A percentile compares a stretch with the other conserved stretches of the same genome.
These are phyloP conservation scores for Calonectria honghensis DNA, from an alignment of 2,329 filamentous ascomycete genomes.

Conservation along the genomic window DNA sequence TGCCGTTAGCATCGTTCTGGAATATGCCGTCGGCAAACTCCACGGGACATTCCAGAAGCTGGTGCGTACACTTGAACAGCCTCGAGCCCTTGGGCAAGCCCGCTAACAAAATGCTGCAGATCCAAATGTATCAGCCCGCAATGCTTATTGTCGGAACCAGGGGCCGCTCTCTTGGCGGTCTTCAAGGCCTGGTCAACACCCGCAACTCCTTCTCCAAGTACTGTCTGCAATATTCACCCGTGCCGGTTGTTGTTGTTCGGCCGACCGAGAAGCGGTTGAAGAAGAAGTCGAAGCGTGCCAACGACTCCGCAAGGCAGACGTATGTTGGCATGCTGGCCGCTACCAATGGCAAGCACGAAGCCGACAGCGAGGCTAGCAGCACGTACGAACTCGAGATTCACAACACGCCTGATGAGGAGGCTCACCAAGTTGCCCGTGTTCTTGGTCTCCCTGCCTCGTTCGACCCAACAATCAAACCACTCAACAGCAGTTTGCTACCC, in stretches of 20 bases:
- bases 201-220: conserved; percentile 94
- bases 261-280: conserved; percentile 91
- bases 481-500: conserved; percentile 59
- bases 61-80: conserved; percentile 70
- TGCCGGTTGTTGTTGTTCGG: conserved; percentile 93
- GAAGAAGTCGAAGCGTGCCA: conserved; percentile 89
- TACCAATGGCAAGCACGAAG: conserved; percentile 73
- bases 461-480: conserved; percentile 78
- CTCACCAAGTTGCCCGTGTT: conserved; percentile 78
- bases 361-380: conserved; percentile 72
- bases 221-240: conserved; percentile 93
- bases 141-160: conserved; percentile 94
- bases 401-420: conserved; percentile 77
- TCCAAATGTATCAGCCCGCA: conserved; percentile 92
- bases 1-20: conserved; percentile 88
- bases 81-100: neutral
- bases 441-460: conserved; percentile 78
- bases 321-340: conserved; percentile 87
- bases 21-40: conserved; percentile 92
- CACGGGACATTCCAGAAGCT: conserved; percentile 93
- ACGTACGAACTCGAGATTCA: conserved; percentile 73
- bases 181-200: conserved; percentile 87
- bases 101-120: conserved; percentile 69
- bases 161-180: conserved; percentile 87
- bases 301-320: conserved; percentile 83